Evolutionary conservation across 106 monocot species (phyloP), one percentile per base, ranked within the genome.

Genomic region (Iris macrosiphon): DNA sequence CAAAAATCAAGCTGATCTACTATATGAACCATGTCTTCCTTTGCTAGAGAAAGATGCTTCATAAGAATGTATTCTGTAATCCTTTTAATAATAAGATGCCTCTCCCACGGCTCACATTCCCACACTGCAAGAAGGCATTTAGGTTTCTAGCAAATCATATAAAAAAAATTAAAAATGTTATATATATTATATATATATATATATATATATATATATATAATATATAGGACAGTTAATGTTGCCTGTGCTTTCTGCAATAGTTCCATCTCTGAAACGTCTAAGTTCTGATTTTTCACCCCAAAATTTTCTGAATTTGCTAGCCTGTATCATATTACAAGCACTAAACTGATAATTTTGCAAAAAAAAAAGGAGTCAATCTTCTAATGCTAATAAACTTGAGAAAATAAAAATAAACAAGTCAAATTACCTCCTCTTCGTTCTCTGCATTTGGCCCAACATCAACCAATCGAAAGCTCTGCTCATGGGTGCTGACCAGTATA

Each of bases 271-370:
- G 61, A 88, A 94, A 58, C 84, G 69, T 60, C 93, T 84, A 47
- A 94, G 84, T 42, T 94, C 88, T 49, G 93, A 77, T 68, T 79
- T 88, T 38, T 94, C 88, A 55, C 93, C 93, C 93, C 93, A 94
- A 64, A 88, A 94, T 60, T 88, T 76, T 75, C 93, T 88, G 55
- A 84, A 94, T 49, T 77, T 76, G 45, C 55, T 43, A 63, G 62
- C 81, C 93, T 94, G 58, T 10, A 52, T 15, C 6, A 59, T 52
- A 14, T n/a, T n/a, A 64, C 27, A 52, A 23, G 24, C 3, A 34
- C 9, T 6, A 19, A 37, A 49, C 40, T 16, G 16, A 47, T 20
- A 63, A 28, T 44, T 53, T 16, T 44, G 18, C 18, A 31, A 13
- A n/a, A 25, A 0, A 31, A 4, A n/a, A 52, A 15, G 6, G 2